phyloP scores from a whole-genome alignment of 805 yeast genomes.

The Jamesozyma lodderae region DNA sequence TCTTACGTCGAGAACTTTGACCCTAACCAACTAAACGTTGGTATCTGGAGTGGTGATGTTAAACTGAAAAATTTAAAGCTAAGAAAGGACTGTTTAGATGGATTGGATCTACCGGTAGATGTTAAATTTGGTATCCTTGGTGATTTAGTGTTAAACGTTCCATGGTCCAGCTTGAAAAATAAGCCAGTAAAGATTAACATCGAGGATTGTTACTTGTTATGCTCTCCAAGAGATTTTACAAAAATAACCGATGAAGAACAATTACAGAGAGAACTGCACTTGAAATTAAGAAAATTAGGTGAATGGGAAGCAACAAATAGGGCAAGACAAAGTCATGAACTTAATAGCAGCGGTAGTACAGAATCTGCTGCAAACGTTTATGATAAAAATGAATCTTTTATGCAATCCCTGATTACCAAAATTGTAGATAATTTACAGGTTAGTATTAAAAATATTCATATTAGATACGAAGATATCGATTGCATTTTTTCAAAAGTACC shows the following conservation, averaged over 20 bases:
- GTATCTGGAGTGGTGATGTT: slow-evolving; percentile 97
- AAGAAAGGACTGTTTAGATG: slow-evolving; percentile 83
- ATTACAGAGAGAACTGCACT: slow-evolving; percentile 51
- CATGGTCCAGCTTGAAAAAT: slow-evolving; percentile 90
- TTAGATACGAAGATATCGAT: slow-evolving; percentile 79
- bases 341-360: slow-evolving; percentile 29
- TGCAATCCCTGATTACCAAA: slow-evolving; percentile 80
- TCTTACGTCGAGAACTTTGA: slow-evolving; percentile 88
- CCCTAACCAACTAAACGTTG: slow-evolving; percentile 88
- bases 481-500: slow-evolving; percentile 63
- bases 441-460: slow-evolving; percentile 82
- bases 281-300: slow-evolving; percentile 60
- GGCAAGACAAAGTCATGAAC: slow-evolving; percentile 30
- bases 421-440: slow-evolving; percentile 88
- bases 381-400: slow-evolving; percentile 64
- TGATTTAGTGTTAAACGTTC: slow-evolving; percentile 79
- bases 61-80: slow-evolving; percentile 67
- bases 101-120: slow-evolving; percentile 75
- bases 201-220: slow-evolving; percentile 78
- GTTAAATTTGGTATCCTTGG: slow-evolving; percentile 88
- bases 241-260: slow-evolving; percentile 37
- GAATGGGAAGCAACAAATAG: slow-evolving; percentile 48
- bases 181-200: slow-evolving; percentile 85
- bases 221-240: slow-evolving; percentile 58
- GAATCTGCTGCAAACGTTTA: slow-evolving; percentile 28